phyloP scores from a whole-genome alignment of 2,329 filamentous ascomycete species.

The Hymenoscyphus albidus region DNA sequence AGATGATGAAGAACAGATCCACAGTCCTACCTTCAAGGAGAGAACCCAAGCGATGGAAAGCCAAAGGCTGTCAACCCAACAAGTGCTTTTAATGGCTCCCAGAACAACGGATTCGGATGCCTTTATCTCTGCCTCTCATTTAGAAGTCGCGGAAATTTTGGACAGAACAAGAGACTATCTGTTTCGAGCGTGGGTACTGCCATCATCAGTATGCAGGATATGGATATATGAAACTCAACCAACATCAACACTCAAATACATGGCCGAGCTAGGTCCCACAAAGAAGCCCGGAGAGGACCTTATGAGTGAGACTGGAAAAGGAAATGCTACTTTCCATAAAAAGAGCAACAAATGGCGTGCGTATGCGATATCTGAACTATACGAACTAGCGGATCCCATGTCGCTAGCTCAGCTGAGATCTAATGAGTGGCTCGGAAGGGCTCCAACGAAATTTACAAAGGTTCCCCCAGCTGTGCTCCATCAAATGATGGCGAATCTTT shows the following conservation, averaged over 20 bases:
- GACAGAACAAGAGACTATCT: conserved; percentile 51
- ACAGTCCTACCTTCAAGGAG: conserved; percentile 13
- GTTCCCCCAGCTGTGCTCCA: conserved; percentile 55
- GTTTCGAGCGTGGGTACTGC: conserved; percentile 53
- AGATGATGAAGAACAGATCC: conserved; percentile 10
- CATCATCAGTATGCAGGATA: conserved; percentile 51
- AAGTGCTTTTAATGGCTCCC: conserved; percentile 46
- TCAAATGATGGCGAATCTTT: conserved; percentile 55
- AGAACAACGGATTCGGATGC: conserved; percentile 51
- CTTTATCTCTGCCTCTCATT: conserved; percentile 47
- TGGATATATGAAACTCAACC: conserved; percentile 57
- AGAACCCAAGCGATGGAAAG: conserved; percentile 37
- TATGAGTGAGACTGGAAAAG: conserved; percentile 41
- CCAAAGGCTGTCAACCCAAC: conserved; percentile 49
- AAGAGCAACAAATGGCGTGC: conserved; percentile 34
- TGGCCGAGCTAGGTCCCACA: conserved; percentile 50
- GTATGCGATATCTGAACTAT: conserved; percentile 54
- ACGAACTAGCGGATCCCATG: conserved; percentile 59
- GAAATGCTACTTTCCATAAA: conserved; percentile 45
- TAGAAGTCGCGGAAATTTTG: conserved; percentile 47
- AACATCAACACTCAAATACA: conserved; percentile 50
- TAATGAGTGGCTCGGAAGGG: conserved; percentile 50
- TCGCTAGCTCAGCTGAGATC: conserved; percentile 48
- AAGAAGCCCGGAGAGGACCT: conserved; percentile 49
- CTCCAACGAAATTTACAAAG: conserved; percentile 50